Conservation (phyloP, 352 stramenopile species). For the Phytophthora fragariaefolia region DNA sequence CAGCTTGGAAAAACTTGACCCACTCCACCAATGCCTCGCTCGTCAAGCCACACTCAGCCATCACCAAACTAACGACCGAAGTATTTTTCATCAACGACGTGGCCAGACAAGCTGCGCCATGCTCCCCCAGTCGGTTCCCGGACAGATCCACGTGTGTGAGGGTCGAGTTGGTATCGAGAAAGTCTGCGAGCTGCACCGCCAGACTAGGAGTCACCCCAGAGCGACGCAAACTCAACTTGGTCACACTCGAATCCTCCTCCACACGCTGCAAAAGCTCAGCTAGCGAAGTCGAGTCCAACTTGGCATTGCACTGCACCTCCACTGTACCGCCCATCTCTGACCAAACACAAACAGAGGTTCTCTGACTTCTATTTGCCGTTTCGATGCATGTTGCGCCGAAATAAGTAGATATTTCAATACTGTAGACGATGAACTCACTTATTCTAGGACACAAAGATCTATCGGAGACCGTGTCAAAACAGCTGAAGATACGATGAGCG, state of each 20-base stretch:
- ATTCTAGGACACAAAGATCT: conserved; percentile 22
- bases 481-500: neutral
- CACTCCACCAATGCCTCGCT: conserved; percentile 40
- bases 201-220: conserved; percentile 48
- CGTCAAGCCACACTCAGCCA: conserved; percentile 41
- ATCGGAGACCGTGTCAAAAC: conserved; percentile 5
- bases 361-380: conserved; percentile 11
- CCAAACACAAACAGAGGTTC: too few species aligned
- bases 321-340: conserved; percentile 3
- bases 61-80: conserved; percentile 29
- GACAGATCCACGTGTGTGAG: conserved; percentile 48
- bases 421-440: conserved; percentile 8
- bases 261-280: conserved; percentile 29
- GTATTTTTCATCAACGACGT: conserved; percentile 46
- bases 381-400: conserved; percentile 4
- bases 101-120: conserved; percentile 47
- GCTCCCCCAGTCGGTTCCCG: conserved; percentile 40
- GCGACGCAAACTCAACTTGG: conserved; percentile 30
- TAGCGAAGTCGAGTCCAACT: conserved; percentile 39
- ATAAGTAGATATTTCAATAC: conserved; percentile 3
- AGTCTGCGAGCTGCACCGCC: conserved; percentile 52
- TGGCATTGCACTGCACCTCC: conserved; percentile 19
- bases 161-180: conserved; percentile 52
- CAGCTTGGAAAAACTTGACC: conserved; percentile 34
- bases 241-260: conserved; percentile 17